Base-by-base conservation (phyloP, 441 rosid species). In the Omphalea diandra region DNA sequence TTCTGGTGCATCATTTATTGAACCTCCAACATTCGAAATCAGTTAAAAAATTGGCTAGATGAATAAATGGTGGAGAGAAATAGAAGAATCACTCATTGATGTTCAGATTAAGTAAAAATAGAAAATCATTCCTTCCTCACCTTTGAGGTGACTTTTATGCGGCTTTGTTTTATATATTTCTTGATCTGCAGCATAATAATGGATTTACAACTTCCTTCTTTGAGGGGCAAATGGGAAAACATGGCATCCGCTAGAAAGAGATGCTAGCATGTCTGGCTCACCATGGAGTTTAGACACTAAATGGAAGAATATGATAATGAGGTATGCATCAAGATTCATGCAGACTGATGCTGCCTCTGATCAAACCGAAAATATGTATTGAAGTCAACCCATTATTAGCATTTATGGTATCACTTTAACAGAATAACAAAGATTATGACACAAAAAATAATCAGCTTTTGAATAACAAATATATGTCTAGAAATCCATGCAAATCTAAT, bases 111-210 rank as follows among this genome's bases (percentile, higher is more conserved):
- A 41, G 36, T n/a, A n/a, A n/a, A n/a, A n/a, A n/a, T n/a, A n/a
- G n/a, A n/a, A n/a, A n/a, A n/a, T n/a, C n/a, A n/a, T 55, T 44
- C 43, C 80, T 75, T 63, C n/a, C n/a, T n/a, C n/a, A 90, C 97
- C 87, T 87, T 90, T 64, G 98, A 88, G 65, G 99, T 94, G 75
- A 89, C 93, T 74, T 82, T 83, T 56, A 92, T 71, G 78, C 98
- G 85, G 85, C 97, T 94, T 63, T 81, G 76, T 82, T 94, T 94
- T 71, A 94, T 92, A 83, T 94, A 97, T 73, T 82, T 90, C 87
- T 90, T 94, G 75, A 88, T 76, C 97, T 94, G 82, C 66, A 84
- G 38, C 50, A 67, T 44, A 61, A 47, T 22, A 63, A 65, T 52
- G 70, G 20, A 70, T 46, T 24, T 75, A 55, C 27, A 63, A 17